Base-by-base conservation (phyloP, 768 basidiomycete genomes). In the Kondoa malvinella region DNA sequence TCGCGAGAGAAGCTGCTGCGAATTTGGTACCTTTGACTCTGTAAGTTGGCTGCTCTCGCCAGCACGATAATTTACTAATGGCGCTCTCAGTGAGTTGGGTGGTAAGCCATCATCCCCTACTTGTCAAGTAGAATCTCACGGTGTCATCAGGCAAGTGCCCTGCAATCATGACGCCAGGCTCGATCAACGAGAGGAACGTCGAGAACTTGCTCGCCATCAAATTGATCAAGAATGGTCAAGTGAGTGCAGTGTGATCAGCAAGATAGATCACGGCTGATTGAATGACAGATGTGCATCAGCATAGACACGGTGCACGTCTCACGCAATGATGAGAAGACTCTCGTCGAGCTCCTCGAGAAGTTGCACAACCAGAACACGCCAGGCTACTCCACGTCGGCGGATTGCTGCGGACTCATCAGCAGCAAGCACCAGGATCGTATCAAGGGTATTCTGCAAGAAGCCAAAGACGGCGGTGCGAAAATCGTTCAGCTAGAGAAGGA, bases 11-110 rank as follows among this genome's bases (percentile, higher is more conserved):
- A 34, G 26, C 29, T 4, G 62, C 62, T 31, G 33, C 31, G 29
- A 30, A 64, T 25, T 34, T 64, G 32, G 62, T 64, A 17, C 30
- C 29, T 64, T 8, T 30, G 27, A 34, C 62, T 34, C 33, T 64
- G 15, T 25, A 34, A 31, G 14, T 31, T 3, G 33, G 30, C 4
- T 31, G 62, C 12, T 26, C 34, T 50, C 21, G 40, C 40, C 12
- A 8, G 8, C 8, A 50, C 40, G n/a, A n/a, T n/a, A n/a, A n/a
- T 50, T 50, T 50, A 21, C 40, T 50, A 50, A 50, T 8, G 40
- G 8, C 40, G 12, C 40, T 50, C 40, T 50, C 40, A 50, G 8
- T 8, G 40, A 50, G 21, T 50, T 50, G 40, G 40, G 40, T 21
- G 40, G 40, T 21, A 50, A 50, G 21, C n/a, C n/a, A 21, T 50